Evolutionary conservation across 1,139 yeast species (phyloP).

Genomic region (Schwanniomyces etchellsii): DNA sequence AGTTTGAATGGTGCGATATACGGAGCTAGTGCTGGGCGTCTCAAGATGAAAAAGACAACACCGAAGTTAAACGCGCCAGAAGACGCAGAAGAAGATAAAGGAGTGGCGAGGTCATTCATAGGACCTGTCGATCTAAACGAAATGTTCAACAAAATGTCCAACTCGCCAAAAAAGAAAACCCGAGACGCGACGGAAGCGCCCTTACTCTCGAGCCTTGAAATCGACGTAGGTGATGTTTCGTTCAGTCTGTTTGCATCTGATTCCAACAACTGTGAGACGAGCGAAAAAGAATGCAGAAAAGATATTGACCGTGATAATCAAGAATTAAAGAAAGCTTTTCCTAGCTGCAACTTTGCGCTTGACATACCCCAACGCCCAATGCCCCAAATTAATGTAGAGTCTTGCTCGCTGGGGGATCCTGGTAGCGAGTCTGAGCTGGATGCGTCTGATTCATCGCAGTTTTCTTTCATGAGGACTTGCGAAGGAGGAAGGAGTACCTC

Average conservation of each 20-base stretch:
- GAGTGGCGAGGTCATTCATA: constrained; percentile 2
- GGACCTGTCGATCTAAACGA: neutral
- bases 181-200: neutral
- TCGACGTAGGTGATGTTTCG: too few relatives aligned
- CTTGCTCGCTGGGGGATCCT: neutral
- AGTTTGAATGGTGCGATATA: constrained; percentile 3
- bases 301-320: neutral
- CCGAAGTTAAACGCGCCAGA: neutral
- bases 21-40: constrained; percentile 1
- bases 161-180: neutral
- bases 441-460: constrained; percentile 32
- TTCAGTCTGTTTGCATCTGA: too few relatives aligned
- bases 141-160: neutral
- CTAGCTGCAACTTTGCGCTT: too few relatives aligned
- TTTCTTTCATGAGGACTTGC: constrained; percentile 53
- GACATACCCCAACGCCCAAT: neutral
- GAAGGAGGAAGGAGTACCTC: constrained; percentile 59
- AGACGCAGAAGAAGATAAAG: neutral
- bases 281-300: too few relatives aligned
- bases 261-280: too few relatives aligned
- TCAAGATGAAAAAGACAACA: neutral
- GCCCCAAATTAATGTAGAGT: neutral
- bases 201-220: neutral
- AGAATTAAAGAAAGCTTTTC: neutral
- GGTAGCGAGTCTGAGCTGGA: neutral